Evolutionary conservation across 257 asterid genomes (phyloP).

Genomic region (Plantago elongata): DNA sequence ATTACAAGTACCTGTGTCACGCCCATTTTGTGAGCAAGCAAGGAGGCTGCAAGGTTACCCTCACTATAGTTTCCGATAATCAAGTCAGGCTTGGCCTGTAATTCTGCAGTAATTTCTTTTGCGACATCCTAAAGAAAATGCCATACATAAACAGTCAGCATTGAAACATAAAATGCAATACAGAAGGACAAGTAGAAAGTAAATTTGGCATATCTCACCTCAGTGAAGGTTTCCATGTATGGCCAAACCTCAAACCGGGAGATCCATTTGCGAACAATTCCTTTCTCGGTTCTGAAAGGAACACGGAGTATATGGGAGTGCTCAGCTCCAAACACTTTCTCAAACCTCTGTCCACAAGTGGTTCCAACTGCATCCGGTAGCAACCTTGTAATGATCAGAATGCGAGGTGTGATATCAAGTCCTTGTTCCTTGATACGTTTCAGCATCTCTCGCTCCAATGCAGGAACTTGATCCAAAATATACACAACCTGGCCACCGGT

Average conservation of each 20-base stretch:
- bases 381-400: constrained; percentile 88
- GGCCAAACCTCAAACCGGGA: constrained; percentile 99
- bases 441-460: constrained; percentile 86
- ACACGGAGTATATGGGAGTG: constrained; percentile 92
- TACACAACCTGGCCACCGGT: constrained; percentile 99
- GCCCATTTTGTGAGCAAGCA: constrained; percentile 89
- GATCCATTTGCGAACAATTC: constrained; percentile 87
- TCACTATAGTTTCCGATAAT: constrained; percentile 94
- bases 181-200: background rate
- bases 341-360: constrained; percentile 86
- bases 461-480: constrained; percentile 99
- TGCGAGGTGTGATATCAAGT: constrained; percentile 79
- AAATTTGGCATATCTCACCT: constrained; percentile 35
- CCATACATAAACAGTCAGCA: constrained; percentile 4
- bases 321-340: constrained; percentile 84
- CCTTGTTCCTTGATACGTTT: constrained; percentile 98
- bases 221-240: constrained; percentile 92
- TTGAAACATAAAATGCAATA: background rate
- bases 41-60: constrained; percentile 95
- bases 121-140: constrained; percentile 63
- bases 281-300: constrained; percentile 89
- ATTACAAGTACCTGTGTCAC: constrained; percentile 67
- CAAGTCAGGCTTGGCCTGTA: constrained; percentile 84
- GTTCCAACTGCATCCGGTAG: constrained; percentile 98
- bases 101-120: constrained; percentile 67